Evolutionary conservation across 305 asterid species (phyloP), one percentile per base, ranked within the genome.

Genomic region (Fraxinus sp.): DNA sequence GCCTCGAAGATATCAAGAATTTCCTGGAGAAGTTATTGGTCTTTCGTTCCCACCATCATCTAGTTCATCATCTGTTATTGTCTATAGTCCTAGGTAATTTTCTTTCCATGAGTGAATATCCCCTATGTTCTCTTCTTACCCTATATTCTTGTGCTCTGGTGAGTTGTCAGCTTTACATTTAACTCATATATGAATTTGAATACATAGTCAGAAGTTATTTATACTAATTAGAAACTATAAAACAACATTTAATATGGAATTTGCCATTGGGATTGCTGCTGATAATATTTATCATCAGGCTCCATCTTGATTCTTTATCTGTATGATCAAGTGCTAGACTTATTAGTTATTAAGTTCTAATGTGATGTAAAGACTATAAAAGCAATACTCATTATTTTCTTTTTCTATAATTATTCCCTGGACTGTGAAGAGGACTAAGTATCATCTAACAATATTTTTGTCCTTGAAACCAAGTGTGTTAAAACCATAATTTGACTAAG

Each of bases 21-120:
- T 97, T 91, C 98, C 99, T 46, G 99, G 99, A 77, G 99, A 93
- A 88, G 99, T 97, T 64, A 93, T 92, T 66, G 99, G 99, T 70
- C 92, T 97, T 74, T 91, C 99, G 7, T 95, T 97, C 88, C 93
- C 87, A 20, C 98, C 97, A 57, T 89, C 96, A 68, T 72, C 92
- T 77, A 82, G 83, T 77, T 90, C 98, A 22, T 93, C 97, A 74
- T 87, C 97, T 3, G 98, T 93, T 68, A 84, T 92, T 64, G 91
- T 92, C 87, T 97, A 95, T 80, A 95, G 98, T 86, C 92, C 99
- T 87, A 92, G 98, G 99, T 95, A 86, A 89, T 41, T 35, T 36
- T 70, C 59, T 77, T 77, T 77, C 85, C 41, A 22, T 18, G 26
- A 20, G 20, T 36, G 26, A 10, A 80, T 71, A 13, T 71, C 46